Evolutionary conservation across 1,284 basidiomycete genomes (phyloP), one percentile per base, ranked within the genome.

Genomic region (Fomitopsis pinicola): DNA sequence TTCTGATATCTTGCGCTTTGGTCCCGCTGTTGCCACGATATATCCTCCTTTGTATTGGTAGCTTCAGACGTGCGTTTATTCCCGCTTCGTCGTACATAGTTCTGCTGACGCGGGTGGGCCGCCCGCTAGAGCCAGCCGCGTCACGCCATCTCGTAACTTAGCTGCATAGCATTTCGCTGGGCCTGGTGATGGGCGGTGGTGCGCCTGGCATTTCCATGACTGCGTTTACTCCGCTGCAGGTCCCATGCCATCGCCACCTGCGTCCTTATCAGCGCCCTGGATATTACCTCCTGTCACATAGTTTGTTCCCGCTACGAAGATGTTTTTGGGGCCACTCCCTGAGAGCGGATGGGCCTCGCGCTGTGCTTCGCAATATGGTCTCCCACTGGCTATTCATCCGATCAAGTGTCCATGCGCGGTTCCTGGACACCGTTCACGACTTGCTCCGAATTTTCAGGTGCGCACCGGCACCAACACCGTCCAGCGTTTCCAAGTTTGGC

Each of bases 11-110:
- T 50, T 45, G 42, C 58, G 42, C 22, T 40, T 50, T 52, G 58
- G 55, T 58, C 59, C 26, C 19, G 3, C 35, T 40, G 52, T 54
- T 19, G 52, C 52, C 35, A 30, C 28, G 35, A 54, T 40, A 38
- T 42, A 40, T 57, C 45, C 22, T 60, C 36, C 28, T 50, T 50
- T 62, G 42, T 57, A 55, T 30, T 52, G 42, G 42, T 48, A 55
- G 50, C 56, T 44, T 42, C 45, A 36, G 28, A 36, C 44, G 35
- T 60, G 42, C 54, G 59, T 57, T 45, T 46, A 55, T 46, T 53
- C 17, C 54, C 45, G 28, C 36, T n/a, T 58, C 42, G 40, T 35
- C 56, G 56, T 58, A 48, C n/a, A 45, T 58, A 38, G 40, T 46
- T 40, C 33, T 9, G 17, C 52, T 54, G 52, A 54, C 52, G 33